Evolutionary conservation across 1,284 basidiomycete species (phyloP), one percentile per base, ranked within the genome.

Genomic region (Termitomyces sp.): DNA sequence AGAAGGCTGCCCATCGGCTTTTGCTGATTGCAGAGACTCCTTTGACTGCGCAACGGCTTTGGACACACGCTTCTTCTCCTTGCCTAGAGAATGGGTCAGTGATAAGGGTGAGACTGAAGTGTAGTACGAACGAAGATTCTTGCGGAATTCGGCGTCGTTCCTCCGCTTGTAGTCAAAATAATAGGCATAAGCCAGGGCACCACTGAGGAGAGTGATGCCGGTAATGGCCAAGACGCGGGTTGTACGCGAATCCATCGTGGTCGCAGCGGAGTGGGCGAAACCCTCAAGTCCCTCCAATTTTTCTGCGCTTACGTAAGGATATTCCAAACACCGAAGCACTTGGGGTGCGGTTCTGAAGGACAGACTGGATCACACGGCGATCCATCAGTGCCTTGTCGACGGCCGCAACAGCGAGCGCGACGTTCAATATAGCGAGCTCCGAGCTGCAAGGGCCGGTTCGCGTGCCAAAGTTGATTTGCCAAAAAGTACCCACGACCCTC

Each of bases 141-240:
- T 94, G 70, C 96, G 86, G 82, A 99, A 99, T 12, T 80, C 78
- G 39, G 80, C 72, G 68, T 98, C 93, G 70, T 90, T 94, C 65
- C 94, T 83, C 55, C 96, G 86, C 75, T 84, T 91, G 79, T 97
- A 89, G 81, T 99, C 96, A 68, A 98, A 99, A 75, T 95, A 98
- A 55, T 84, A 78, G 36, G 88, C 90, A 70, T 96, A 97, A 17
- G 84, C 90, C 50, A 89, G 71, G 41, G 88, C 66, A 58, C 86
- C 83, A 49, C 84, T 83, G 26, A 83, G 78, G 45, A 84, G 73
- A 33, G 89, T 82, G 65, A 88, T 75, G 52, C 85, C 82, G 48
- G 88, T 81, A 66, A 88, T 78, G 58, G 90, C 82, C 69, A 83
- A 67, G 55, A 76, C 63, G 56, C 69, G 74, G 58, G 72, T 64